Base-by-base conservation (phyloP, 2,329 filamentous ascomycete species). In the Dactylonectria estremocensis region DNA sequence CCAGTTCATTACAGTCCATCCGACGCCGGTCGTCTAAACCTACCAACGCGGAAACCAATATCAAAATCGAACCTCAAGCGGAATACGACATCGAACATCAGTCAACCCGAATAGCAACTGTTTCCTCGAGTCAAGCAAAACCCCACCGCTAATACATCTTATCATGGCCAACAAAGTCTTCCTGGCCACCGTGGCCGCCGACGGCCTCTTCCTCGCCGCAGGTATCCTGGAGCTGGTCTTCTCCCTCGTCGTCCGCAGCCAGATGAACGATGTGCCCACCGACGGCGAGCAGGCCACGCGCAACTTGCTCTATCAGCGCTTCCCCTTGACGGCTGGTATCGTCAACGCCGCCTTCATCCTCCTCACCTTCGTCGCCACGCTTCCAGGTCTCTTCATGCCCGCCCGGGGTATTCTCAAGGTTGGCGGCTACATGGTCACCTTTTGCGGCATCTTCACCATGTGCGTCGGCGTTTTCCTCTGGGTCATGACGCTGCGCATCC, bases 261-360 rank as follows among this genome's bases (percentile, higher is more conserved):
- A 82, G 64, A 81, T 83, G 77, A 79, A 82, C 77, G 77, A 86
- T 68, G 56, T 70, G 13, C 82, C 86, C 35, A 76, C 73, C 4
- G 80, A 85, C 49, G 88, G 88, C 61, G 74, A 79, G 62, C 80
- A 87, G 64, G 86, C 85, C 31, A 85, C 85, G 33, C 82, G 84
- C 64, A 83, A 87, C 69, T 78, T 90, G 48, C 77, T 90, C 22
- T 88, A 88, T 77, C 82, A 84, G 71, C 77, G 79, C 33, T 88
- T 90, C 64, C 88, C 88, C 10, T 79, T 90, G 57, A 84, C 83
- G 88, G 92, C 90, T 59, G 92, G 90, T 66, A 89, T 95, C 70
- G 90, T 87, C 77, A 95, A 95, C 79, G 88, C 91, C 68, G 85
- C 91, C 75, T 84, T 95, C 76, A 88, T 95, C 78, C 90, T 95